phyloP scores from a whole-genome alignment of 345 rosid species.

The Rhizophora mangle region DNA sequence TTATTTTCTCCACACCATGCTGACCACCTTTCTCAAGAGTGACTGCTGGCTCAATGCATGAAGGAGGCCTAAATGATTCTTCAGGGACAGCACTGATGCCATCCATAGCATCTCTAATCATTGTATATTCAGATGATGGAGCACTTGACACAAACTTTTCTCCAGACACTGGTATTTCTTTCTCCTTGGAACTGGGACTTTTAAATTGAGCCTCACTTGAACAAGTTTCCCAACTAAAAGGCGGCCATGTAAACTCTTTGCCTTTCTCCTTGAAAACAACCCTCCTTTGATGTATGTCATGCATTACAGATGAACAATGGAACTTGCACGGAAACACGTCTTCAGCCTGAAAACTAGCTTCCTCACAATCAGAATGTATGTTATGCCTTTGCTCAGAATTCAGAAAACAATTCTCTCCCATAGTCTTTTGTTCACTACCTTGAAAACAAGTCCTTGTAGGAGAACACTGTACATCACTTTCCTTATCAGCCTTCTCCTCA shows the following conservation, averaged over 20 bases:
- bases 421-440: constrained; percentile 1
- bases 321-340: constrained; percentile 18
- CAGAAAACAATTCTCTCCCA: constrained; percentile 1
- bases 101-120: constrained; percentile 16
- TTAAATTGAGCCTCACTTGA: constrained; percentile 20
- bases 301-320: constrained; percentile 21
- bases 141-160: constrained; percentile 8
- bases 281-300: constrained; percentile 20
- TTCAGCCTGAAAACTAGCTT: constrained; percentile 6
- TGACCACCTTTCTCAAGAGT: constrained; percentile 11
- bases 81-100: too few species aligned
- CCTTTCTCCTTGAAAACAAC: constrained; percentile 11
- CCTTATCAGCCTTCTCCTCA: constrained; percentile 1
- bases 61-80: background rate
- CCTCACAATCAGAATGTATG: constrained; percentile 6
- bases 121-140: constrained; percentile 14
- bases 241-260: constrained; percentile 5
- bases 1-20: constrained; percentile 4
- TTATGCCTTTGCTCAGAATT: background rate
- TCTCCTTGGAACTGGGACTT: too few species aligned
- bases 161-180: background rate
- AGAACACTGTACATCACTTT: background rate
- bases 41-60: constrained; percentile 11
- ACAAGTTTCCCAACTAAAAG: constrained; percentile 10
- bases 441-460: background rate